Evolutionary conservation across 306 rosid genomes (phyloP), one percentile per base, ranked within the genome.

Genomic region (Medicago arabica): DNA sequence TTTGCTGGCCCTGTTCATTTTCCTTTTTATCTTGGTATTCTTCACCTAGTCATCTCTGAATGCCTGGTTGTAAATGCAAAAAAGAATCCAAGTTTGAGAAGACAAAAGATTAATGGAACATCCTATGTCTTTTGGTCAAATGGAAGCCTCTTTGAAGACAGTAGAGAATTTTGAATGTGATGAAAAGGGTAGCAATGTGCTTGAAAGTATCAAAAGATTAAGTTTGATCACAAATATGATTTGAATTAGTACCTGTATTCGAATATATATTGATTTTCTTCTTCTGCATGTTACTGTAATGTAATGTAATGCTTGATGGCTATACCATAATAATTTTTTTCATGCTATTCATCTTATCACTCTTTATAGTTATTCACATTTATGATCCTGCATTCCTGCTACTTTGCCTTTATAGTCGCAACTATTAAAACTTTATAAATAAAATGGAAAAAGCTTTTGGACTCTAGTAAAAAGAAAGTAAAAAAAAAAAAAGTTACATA

Each of bases 11-110:
- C 72, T 96, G 76, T 96, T 96, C 82, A 85, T 96, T 70, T 84
- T 96, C 78, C 93, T 95, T 76, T 95, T 95, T 76, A 91, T 93
- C 46, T 76, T 93, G 84, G 97, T 95, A 69, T 95, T 95, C 86
- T 83, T 95, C 83, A 90, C 93, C 65, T 95, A 92, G 85, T 80
- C 83, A 53, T 61, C 46, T 19, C 11, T 58, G 78, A 76, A 51
- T 53, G 31, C 80, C 17, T 74, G 41, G 61, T 85, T 68, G 70
- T 77, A 82, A 81, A 72, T 53, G 76, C 68, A 71, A 60, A 60
- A 78, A 78, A 60, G 55, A 8, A 71, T 39, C 38, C 41, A 67
- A 40, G 63, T 78, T 68, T 54, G 62, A 67, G 31, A 41, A 74
- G 82, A 75, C 41, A 69, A 80, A 18, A 64, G 79, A 84, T 75